A percentile compares a stretch with the other conserved stretches of the same genome.
Conservation (phyloP, 345 rosid genomes). For the Eucalyptus pumila region DNA sequence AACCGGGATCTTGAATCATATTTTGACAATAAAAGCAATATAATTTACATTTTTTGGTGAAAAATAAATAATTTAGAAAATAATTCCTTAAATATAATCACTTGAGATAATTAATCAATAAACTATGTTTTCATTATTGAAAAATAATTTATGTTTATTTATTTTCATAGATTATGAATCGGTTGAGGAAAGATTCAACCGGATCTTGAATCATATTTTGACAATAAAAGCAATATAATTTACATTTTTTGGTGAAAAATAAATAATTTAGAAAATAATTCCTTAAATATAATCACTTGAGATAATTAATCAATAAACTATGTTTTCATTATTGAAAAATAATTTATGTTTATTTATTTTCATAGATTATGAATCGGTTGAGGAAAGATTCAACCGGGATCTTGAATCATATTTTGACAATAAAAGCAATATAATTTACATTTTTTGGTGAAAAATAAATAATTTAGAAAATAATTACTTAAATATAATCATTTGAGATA, state of each 20-base stretch:
- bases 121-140: not conserved
- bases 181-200: not conserved
- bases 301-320: not conserved
- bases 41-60: not conserved
- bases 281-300: not conserved
- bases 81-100: not conserved
- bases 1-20: not conserved
- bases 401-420: not conserved
- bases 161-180: too few relatives aligned
- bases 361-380: too few relatives aligned
- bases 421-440: not conserved
- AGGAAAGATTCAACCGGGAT: not conserved
- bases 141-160: not conserved
- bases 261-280: too few relatives aligned
- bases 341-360: not conserved
- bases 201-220: not conserved
- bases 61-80: too few relatives aligned
- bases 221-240: not conserved
- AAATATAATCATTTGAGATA: not conserved
- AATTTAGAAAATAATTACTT: too few relatives aligned
- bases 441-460: fast-evolving
- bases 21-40: not conserved
- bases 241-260: not conserved
- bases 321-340: not conserved
- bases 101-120: fast-evolving